phyloP scores from a whole-genome alignment of 169 alveolate genomes.

The Plasmodium fragile region DNA sequence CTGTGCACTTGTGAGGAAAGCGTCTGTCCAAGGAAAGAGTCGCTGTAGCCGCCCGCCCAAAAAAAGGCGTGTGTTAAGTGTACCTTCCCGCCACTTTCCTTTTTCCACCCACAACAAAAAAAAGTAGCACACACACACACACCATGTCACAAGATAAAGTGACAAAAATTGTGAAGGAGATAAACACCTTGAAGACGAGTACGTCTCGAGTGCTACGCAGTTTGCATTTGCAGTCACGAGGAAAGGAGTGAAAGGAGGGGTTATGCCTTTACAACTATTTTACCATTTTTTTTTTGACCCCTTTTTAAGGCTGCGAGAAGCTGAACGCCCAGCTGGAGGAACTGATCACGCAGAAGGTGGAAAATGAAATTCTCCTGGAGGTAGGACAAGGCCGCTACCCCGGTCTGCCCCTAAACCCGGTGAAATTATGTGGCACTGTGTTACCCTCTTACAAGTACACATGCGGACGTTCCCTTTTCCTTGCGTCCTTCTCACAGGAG shows the following conservation, averaged over 20 bases:
- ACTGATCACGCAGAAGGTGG: slow-evolving; percentile 65
- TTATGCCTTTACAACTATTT: too few species aligned
- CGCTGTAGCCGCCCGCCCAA: background rate
- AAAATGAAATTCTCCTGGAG: slow-evolving; percentile 68
- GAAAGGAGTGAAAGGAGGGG: background rate
- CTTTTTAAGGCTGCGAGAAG: slow-evolving; percentile 59
- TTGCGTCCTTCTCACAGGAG: slow-evolving; percentile 12
- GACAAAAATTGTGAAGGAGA: slow-evolving; percentile 45
- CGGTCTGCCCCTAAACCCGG: background rate
- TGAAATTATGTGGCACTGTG: background rate
- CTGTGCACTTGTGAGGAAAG: background rate
- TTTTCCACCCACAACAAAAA: background rate
- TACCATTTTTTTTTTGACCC: background rate
- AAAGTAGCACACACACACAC: background rate
- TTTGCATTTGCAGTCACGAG: background rate
- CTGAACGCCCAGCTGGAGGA: slow-evolving; percentile 60
- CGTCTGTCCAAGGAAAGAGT: background rate
- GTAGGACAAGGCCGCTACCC: background rate
- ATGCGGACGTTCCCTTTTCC: background rate
- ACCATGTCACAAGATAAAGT: slow-evolving; percentile 71
- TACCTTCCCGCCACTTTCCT: background rate
- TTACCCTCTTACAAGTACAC: background rate
- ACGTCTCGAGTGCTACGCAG: background rate
- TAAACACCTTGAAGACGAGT: slow-evolving; percentile 62
- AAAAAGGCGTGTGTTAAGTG: background rate